Conservation (phyloP, 2,329 filamentous ascomycete species). For the Trichoderma koningii region DNA sequence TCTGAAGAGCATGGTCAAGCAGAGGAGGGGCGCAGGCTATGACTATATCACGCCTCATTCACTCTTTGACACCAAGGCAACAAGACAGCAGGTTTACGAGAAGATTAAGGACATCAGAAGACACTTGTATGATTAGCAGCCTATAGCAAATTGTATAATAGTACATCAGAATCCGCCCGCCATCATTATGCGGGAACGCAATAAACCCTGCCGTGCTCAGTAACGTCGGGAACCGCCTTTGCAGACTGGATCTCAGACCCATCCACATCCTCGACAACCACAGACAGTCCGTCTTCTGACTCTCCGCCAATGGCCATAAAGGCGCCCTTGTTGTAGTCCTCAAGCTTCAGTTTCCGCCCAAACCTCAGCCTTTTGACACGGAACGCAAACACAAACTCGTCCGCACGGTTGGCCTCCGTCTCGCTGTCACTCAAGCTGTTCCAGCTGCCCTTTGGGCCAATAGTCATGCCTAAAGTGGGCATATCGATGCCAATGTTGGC, state of each 20-base stretch:
- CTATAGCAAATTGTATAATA: background rate
- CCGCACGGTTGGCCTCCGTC: background rate
- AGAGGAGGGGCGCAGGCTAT: constrained; percentile 4
- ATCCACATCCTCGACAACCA: constrained; percentile 11
- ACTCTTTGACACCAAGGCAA: background rate
- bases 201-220: background rate
- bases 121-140: constrained; percentile 14
- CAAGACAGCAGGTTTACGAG: background rate
- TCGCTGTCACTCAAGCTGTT: background rate
- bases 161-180: background rate
- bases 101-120: constrained; percentile 1
- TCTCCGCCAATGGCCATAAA: background rate
- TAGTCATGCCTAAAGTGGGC: background rate
- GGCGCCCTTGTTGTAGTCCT: constrained; percentile 12
- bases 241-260: background rate
- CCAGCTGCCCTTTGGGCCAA: background rate
- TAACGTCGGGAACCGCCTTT: background rate
- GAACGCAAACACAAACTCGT: constrained; percentile 14
- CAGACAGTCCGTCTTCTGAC: background rate
- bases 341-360: background rate
- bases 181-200: background rate
- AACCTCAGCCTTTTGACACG: constrained; percentile 11
- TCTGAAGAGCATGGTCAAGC: constrained; percentile 10
- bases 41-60: constrained; percentile 6
- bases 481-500: background rate